Evolutionary conservation across 768 basidiomycete genomes (phyloP).

Genomic region (Lyophyllum decastes): DNA sequence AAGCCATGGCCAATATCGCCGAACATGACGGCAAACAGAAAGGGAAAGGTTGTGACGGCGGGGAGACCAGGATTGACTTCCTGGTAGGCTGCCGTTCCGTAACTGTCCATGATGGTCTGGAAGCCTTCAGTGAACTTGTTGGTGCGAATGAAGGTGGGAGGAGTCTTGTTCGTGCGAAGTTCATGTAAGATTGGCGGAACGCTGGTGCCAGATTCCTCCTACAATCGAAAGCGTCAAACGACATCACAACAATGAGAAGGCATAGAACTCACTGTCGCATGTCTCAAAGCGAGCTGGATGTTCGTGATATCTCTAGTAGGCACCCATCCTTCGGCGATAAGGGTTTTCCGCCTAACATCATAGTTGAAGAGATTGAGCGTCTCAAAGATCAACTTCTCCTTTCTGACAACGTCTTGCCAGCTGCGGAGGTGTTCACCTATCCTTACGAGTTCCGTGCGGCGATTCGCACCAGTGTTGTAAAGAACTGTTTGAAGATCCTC

Average conservation of each 20-base stretch:
- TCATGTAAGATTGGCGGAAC: conserved; percentile 93
- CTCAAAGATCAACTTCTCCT: conserved; percentile 96
- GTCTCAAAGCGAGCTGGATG: conserved; percentile 85
- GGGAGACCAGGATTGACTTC: conserved; percentile 97
- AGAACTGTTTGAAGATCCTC: conserved; percentile 90
- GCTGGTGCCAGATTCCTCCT: conserved; percentile 91
- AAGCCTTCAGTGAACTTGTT: conserved; percentile 97
- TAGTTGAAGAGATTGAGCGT: conserved; percentile 95
- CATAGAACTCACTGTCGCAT: conserved; percentile 69
- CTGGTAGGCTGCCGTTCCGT: conserved; percentile 92
- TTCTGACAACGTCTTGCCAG: conserved; percentile 93
- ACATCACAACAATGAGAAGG: background rate
- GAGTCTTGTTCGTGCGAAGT: conserved; percentile 84
- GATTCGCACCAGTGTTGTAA: conserved; percentile 84
- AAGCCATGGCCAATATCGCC: conserved; percentile 97
- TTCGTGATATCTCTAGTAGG: conserved; percentile 87
- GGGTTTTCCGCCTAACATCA: conserved; percentile 89
- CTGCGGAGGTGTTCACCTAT: conserved; percentile 83
- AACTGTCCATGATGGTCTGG: conserved; percentile 98
- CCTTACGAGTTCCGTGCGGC: conserved; percentile 79
- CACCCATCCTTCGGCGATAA: conserved; percentile 98
- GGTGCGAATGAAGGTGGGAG: conserved; percentile 92
- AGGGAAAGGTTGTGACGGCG: conserved; percentile 91
- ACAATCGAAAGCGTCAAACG: conserved; percentile 21
- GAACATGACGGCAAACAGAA: conserved; percentile 99